Base-by-base conservation (phyloP, 139 green algal species). In the Chlamydomonas schloesseri region DNA sequence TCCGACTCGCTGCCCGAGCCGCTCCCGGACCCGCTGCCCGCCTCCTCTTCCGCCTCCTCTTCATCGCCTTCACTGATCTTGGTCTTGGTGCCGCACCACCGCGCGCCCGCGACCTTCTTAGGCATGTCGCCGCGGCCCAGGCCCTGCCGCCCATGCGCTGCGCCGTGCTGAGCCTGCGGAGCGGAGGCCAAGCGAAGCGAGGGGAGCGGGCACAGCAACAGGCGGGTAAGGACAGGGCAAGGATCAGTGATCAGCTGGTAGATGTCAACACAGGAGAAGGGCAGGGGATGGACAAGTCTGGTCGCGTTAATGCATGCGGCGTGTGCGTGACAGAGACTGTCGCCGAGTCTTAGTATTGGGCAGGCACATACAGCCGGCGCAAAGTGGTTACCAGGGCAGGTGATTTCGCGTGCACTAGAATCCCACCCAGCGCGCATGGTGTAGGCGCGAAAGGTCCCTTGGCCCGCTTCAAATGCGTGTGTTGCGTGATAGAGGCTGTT, bases 51-150 rank as follows among this genome's bases (percentile, higher is more conserved):
- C 26, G 86, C 83, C 2, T 81, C 87, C 29, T 93, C 88, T 9
- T 97, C 92, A 64, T 85, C 84, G 53, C 91, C 88, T 31, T 86
- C 89, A 21, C 31, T 87, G 15, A 98, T 77, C 31, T 83, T 89
- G n/a, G 82, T 95, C 81, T 97, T 98, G 53, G 82, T 97, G n/a
- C 96, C 96, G 50, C 87, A 81, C 95, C 96, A 98, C 21, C 91
- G 87, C 0, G 89, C 93, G 14, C 96, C 96, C 3, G 89, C 96
- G 36, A 98, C 95, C 86, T 98, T 97, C 76, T 96, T 98, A 4
- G 94, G 95, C 90, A 93, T 90, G 62, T 69, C 80, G 34, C 83
- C 86, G 2, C 94, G 90, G 3, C 96, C 96, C 84, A 98, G 83
- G 20, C 96, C 96, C 74, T 95, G 91, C 67, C 93, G 93, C 46